Evolutionary conservation across 2,329 filamentous ascomycete species (phyloP), one percentile per base, ranked within the genome.

Genomic region (Cordyceps farinosa): DNA sequence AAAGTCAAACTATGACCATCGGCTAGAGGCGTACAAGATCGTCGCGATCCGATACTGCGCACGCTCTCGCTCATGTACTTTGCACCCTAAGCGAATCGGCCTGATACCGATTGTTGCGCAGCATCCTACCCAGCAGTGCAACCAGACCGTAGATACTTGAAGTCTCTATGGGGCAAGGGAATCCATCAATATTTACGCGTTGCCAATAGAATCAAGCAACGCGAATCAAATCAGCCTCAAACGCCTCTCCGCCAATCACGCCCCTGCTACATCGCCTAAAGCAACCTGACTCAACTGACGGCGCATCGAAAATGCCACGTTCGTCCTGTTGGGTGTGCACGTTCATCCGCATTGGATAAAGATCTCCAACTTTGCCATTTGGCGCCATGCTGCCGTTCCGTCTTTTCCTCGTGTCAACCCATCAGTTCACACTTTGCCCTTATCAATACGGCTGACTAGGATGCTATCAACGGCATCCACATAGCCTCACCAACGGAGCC

Each of bases 401-500:
- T 48, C 32, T 48, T 55, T 55, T 62, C 50, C 42, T 62, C 59
- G 59, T 62, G 48, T 34, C 9, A 62, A 17, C 44, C 59, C 44
- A 61, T 42, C 48, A 42, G 17, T 40, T 45, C 32, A 48, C n/a
- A 40, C 48, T 36, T 45, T 42, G 40, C 8, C 9, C 58, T 61
- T 61, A 61, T 61, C 58, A 54, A 48, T 54, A 54, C 42, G 40
- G 13, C 50, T 47, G 32, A 61, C 59, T n/a, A 54, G 59, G 52
- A 55, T 62, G 52, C 52, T 62, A 50, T 62, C 50, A 55, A 61
- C 22, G 27, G 60, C 60, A 62, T 62, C 60, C 60, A 62, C 60
- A 56, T 62, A 38, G 60, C 52, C 44, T 56, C 42, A 56, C 52
- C 44, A 53, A 62, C 60, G 52, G 60, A 50, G 60, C 52, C 52